These are phyloP conservation scores for Solanum pimpinellifolium DNA, from an alignment of 257 asterid genomes.

Conservation along the genomic window DNA sequence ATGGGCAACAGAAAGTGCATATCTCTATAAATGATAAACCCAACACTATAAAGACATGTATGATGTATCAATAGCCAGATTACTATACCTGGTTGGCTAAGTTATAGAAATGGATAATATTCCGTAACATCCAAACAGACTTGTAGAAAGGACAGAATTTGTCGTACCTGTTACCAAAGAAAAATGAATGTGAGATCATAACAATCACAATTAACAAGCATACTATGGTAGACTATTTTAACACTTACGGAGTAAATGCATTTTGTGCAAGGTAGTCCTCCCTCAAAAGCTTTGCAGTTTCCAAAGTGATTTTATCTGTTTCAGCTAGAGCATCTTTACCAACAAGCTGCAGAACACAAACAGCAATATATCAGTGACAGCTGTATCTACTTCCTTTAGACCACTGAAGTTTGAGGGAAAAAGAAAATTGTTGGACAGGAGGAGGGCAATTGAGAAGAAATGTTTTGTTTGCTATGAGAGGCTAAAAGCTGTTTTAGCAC, in stretches of 20 bases:
- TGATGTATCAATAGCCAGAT: background rate
- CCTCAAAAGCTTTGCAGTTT: slow-evolving; percentile 96
- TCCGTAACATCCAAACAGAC: slow-evolving; percentile 99
- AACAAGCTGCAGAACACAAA: slow-evolving; percentile 59
- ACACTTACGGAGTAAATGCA: slow-evolving; percentile 86
- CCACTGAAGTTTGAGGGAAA: background rate
- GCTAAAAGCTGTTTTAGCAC: background rate
- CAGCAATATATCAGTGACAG: background rate
- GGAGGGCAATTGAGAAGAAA: background rate
- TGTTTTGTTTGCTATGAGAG: background rate
- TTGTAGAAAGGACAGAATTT: slow-evolving; percentile 95
- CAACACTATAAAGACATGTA: background rate
- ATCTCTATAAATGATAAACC: background rate
- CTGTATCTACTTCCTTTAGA: background rate
- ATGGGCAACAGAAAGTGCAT: background rate
- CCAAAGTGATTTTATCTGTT: slow-evolving; percentile 85
- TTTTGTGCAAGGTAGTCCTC: slow-evolving; percentile 98
- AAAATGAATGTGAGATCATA: background rate
- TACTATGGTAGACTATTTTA: background rate
- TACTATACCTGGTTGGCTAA: slow-evolving; percentile 86
- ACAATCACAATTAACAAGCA: background rate
- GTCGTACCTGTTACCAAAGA: slow-evolving; percentile 52
- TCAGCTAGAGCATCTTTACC: slow-evolving; percentile 98
- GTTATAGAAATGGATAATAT: slow-evolving; percentile 84
- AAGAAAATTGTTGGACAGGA: background rate